A percentile compares a stretch with the other conserved stretches of the same genome.
Evolutionary conservation across 2,329 filamentous ascomycete genomes (phyloP).

Genomic region (Colletotrichum kahawae): DNA sequence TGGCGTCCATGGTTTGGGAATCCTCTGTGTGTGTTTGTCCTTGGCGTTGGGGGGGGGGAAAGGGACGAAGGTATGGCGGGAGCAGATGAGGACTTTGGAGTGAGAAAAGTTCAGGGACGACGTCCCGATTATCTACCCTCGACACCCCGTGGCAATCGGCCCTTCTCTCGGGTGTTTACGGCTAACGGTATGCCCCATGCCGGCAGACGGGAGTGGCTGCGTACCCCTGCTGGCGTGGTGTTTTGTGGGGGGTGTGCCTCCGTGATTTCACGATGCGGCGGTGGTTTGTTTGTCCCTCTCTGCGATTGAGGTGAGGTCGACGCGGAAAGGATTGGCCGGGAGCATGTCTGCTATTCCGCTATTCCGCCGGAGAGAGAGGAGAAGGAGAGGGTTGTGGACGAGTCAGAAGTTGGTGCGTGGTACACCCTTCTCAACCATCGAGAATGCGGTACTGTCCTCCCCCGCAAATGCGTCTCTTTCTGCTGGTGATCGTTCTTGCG

Average conservation of each 20-base stretch:
- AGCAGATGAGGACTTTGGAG: too few species aligned
- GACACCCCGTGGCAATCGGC: conserved; percentile 13
- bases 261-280: neutral
- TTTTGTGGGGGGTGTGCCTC: neutral
- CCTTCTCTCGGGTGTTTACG: conserved; percentile 21
- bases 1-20: too few species aligned
- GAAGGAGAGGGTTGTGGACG: too few species aligned
- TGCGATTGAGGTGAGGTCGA: neutral
- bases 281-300: neutral
- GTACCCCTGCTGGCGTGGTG: neutral
- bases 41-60: too few species aligned
- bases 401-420: neutral
- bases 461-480: neutral
- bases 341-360: neutral
- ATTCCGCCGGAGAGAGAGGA: neutral
- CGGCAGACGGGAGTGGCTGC: conserved; percentile 7
- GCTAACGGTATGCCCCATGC: neutral
- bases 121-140: conserved; percentile 19
- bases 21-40: too few species aligned
- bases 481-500: rapidly evolving
- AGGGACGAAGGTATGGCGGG: too few species aligned
- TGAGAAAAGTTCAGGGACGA: neutral
- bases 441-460: neutral
- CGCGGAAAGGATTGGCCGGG: neutral
- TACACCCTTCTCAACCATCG: neutral